Base-by-base conservation (phyloP, 371 early-diverging fungal species). In the Syncephalis fuscata region DNA sequence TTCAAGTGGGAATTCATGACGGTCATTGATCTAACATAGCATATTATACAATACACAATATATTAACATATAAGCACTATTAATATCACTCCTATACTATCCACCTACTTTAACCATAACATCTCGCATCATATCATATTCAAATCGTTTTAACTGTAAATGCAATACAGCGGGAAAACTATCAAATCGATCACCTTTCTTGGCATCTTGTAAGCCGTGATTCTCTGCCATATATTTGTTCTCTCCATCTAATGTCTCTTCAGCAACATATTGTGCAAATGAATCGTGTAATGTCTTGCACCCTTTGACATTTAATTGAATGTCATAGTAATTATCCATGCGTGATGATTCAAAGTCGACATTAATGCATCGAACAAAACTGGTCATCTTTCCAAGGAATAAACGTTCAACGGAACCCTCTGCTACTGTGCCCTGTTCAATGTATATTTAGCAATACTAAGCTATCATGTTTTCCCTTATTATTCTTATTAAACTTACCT, bases 151-250 rank as follows among this genome's bases (percentile, higher is more conserved):
- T 50, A 99, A 66, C 60, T 98, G 97, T 48, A 99, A 65, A 60
- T 98, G 98, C 38, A 99, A 69, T 2, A 99, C 92, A 1, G 92
- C 92, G 10, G 99, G 99, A 55, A 98, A 88, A 22, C 71, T 69
- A 52, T 82, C 80, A 61, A 98, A 97, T 19, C 88, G 82, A 22
- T 96, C 93, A 37, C 94, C 93, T 59, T 97, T 98, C 47, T 81
- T 80, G 22, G 99, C 99, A 58, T 88, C 88, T 57, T 96, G 96
- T 40, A 93, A 68, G 2, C 98, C 99, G 65, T 85, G 74, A 16
- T 85, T 89, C 60, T 98, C 99, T 21, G 98, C 95, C 59, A 69
- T 69, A 61, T 98, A 99, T 59, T 86, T 86, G 75, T 99, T 99
- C 21, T 96, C 96, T n/a, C 92, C 98, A 48, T 94, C 90, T 26